Conservation (phyloP, 1,284 basidiomycete genomes). For the Ganoderma sinense region DNA sequence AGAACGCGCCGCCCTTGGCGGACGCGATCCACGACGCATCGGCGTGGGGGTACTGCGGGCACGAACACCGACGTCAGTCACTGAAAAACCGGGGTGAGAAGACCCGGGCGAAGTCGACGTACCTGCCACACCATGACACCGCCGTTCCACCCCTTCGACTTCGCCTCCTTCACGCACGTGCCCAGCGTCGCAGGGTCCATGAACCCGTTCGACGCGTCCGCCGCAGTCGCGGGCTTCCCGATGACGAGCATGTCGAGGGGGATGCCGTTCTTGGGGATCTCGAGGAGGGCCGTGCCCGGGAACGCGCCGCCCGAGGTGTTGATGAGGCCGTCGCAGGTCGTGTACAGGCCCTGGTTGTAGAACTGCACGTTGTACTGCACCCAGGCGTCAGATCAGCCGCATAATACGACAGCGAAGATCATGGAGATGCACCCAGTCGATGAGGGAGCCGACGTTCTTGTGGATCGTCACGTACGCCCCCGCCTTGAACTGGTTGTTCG, state of each 20-base stretch:
- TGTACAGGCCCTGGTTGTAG: constrained; percentile 58
- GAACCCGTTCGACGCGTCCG: constrained; percentile 60
- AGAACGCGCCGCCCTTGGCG: constrained; percentile 22
- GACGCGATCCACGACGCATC: constrained; percentile 25
- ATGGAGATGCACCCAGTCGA: constrained; percentile 19
- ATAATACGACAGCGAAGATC: constrained; percentile 61
- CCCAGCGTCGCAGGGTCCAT: constrained; percentile 61
- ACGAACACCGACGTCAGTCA: neutral
- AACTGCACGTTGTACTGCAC: constrained; percentile 62
- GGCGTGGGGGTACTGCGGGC: constrained; percentile 25
- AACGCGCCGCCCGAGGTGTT: constrained; percentile 39
- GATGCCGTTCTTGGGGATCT: constrained; percentile 64
- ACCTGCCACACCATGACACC: constrained; percentile 28
- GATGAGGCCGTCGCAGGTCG: constrained; percentile 59
- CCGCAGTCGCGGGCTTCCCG: constrained; percentile 58
- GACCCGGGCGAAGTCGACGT: neutral
- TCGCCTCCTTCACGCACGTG: constrained; percentile 59
- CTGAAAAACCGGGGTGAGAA: neutral
- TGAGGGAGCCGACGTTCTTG: constrained; percentile 53
- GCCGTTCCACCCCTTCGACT: constrained; percentile 62
- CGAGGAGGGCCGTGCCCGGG: constrained; percentile 52
- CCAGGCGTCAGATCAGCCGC: too few species aligned
- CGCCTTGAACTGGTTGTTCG: constrained; percentile 41
- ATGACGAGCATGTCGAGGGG: constrained; percentile 57
- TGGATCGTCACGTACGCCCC: constrained; percentile 69